A percentile compares a stretch with the other conserved stretches of the same genome.
Evolutionary conservation across 1,139 yeast species (phyloP).

Genomic region (Nadsonia starkeyi-henricii): DNA sequence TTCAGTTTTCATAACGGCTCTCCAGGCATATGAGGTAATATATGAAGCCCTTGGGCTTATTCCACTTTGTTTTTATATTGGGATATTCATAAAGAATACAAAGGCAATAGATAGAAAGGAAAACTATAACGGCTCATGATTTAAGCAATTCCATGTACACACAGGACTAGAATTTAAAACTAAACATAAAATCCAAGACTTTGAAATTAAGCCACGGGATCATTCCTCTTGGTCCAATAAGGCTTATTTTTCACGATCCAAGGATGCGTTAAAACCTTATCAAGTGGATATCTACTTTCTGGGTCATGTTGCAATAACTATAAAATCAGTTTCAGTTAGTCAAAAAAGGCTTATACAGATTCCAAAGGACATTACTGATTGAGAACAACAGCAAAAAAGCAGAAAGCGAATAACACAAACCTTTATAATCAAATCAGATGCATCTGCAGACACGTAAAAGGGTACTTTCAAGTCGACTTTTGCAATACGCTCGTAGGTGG

Average conservation of each 20-base stretch:
- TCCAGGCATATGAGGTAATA: too few relatives aligned
- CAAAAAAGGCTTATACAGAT: not conserved
- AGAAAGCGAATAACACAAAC: not conserved
- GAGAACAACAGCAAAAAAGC: not conserved
- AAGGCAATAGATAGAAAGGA: too few relatives aligned
- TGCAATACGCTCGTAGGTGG: constrained; percentile 69
- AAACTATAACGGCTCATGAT: too few relatives aligned
- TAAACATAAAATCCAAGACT: too few relatives aligned
- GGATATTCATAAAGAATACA: too few relatives aligned
- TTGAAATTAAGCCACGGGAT: constrained; percentile 3
- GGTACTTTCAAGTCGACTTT: constrained; percentile 69
- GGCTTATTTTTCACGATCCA: constrained; percentile 63
- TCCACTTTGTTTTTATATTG: too few relatives aligned
- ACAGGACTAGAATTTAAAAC: too few relatives aligned
- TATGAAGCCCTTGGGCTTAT: too few relatives aligned
- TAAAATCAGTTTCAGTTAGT: constrained; percentile 4
- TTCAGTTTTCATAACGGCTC: too few relatives aligned
- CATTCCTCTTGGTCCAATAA: constrained; percentile 25
- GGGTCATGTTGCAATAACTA: constrained; percentile 54
- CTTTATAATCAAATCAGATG: constrained; percentile 52
- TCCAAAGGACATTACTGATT: not conserved
- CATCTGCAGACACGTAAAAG: constrained; percentile 51
- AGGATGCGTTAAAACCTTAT: constrained; percentile 57
- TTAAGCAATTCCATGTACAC: too few relatives aligned
- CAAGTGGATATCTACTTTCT: constrained; percentile 43